These are phyloP conservation scores for Hymenoscyphus infarciens DNA, from an alignment of 2,329 filamentous ascomycete genomes.

Conservation along the genomic window DNA sequence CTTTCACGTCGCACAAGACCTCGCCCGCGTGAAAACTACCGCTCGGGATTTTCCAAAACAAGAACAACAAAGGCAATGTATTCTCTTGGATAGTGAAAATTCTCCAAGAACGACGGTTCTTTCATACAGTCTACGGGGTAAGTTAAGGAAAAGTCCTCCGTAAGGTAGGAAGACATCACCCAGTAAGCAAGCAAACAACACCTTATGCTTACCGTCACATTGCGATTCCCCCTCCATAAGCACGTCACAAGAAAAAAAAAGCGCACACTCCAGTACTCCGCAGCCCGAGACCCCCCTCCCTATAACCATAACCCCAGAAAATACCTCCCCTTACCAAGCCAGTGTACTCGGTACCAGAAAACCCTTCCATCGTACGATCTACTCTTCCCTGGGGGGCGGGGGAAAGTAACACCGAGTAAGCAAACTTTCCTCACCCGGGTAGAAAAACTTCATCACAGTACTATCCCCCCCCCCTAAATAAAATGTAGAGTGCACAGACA, in stretches of 20 bases:
- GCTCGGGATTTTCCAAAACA: not conserved
- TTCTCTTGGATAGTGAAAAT: not conserved
- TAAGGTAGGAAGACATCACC: not conserved
- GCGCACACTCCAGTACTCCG: not conserved
- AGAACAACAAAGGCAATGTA: not conserved
- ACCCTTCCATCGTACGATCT: no score
- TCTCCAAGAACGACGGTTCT: not conserved
- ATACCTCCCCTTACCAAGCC: no score
- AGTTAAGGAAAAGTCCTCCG: not conserved
- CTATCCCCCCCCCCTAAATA: no score
- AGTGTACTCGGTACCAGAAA: no score
- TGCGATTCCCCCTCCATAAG: not conserved
- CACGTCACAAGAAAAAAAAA: not conserved
- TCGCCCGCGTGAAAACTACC: not conserved
- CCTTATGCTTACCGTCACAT: not conserved
- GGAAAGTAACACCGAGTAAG: no score
- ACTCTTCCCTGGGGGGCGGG: no score
- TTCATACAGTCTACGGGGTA: not conserved
- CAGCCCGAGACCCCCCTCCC: not conserved
- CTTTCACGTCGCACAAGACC: not conserved
- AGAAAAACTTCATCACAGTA: no score
- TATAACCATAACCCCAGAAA: not conserved
- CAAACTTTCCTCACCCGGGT: no score
- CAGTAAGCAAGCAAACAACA: not conserved
- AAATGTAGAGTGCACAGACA: no score